Conservation (phyloP, 257 asterid species). For the Schizonepeta tenuifolia region DNA sequence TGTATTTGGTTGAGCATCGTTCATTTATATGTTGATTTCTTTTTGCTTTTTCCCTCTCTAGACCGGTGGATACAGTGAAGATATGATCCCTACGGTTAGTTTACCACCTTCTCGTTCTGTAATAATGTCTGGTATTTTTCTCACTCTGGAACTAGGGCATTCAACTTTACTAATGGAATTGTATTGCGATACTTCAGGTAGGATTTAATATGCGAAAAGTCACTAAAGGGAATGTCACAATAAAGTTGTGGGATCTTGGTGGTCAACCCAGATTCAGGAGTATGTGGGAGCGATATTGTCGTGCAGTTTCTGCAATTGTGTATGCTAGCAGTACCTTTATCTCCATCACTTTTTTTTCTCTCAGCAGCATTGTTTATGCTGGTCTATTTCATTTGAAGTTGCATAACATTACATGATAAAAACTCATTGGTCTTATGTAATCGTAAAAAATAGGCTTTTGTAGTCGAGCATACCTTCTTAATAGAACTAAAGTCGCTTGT, state of each 20-base stretch:
- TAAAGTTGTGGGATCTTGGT: constrained; percentile 99
- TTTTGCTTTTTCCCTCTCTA: constrained; percentile 34
- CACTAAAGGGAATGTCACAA: constrained; percentile 95
- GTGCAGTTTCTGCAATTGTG: constrained; percentile 99
- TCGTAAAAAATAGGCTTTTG: neutral
- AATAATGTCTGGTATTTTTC: constrained; percentile 16
- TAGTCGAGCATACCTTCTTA: neutral
- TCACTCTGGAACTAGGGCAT: constrained; percentile 12
- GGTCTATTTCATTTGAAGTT: neutral
- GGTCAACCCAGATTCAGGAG: constrained; percentile 98
- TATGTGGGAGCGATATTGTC: constrained; percentile 99
- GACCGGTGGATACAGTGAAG: constrained; percentile 99
- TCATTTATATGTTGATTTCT: constrained; percentile 24
- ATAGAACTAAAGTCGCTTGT: neutral
- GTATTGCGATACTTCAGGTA: constrained; percentile 56
- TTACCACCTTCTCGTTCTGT: constrained; percentile 25
- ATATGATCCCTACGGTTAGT: constrained; percentile 98
- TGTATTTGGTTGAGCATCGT: constrained; percentile 25
- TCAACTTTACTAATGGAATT: constrained; percentile 16
- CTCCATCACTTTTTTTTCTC: constrained; percentile 23
- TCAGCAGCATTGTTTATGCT: neutral
- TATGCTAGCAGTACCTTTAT: constrained; percentile 46
- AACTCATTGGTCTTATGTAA: constrained; percentile 12
- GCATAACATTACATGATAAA: neutral
- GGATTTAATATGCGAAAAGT: constrained; percentile 98